Conservation (phyloP, 140 eudicot genomes). For the Cichorium intybus region DNA sequence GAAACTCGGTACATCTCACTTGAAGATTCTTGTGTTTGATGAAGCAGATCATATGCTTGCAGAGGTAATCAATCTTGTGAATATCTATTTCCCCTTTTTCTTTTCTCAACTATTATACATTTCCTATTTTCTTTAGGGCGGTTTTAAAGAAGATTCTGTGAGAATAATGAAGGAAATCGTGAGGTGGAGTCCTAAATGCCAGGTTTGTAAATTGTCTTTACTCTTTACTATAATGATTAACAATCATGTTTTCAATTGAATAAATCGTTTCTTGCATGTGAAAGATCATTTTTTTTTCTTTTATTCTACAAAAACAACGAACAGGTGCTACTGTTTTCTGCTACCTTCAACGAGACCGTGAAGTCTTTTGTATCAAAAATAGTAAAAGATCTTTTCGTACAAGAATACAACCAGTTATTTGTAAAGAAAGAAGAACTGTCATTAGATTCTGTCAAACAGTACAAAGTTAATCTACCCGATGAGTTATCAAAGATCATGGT, state of each 20-base stretch:
- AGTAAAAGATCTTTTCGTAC: constrained; percentile 43
- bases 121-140: constrained; percentile 68
- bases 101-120: not conserved
- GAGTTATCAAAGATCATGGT: constrained; percentile 72
- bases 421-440: constrained; percentile 87
- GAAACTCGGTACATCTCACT: constrained; percentile 55
- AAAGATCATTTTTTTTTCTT: too few species aligned
- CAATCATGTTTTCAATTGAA: not conserved
- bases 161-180: constrained; percentile 71
- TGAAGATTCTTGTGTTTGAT: constrained; percentile 96
- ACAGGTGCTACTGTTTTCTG: constrained; percentile 79
- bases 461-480: constrained; percentile 71
- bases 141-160: constrained; percentile 74
- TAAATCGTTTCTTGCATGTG: constrained; percentile 1
- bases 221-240: not conserved
- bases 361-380: constrained; percentile 39
- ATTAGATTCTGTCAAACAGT: constrained; percentile 79
- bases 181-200: constrained; percentile 51
- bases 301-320: not conserved
- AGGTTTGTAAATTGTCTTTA: constrained; percentile 48
- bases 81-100: not conserved
- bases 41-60: constrained; percentile 98
- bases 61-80: constrained; percentile 50
- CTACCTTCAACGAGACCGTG: constrained; percentile 54
- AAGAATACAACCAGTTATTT: constrained; percentile 65